These are phyloP conservation scores for Diophrys sp. DNA, from an alignment of 73 alveolate species.

Conservation along the genomic window DNA sequence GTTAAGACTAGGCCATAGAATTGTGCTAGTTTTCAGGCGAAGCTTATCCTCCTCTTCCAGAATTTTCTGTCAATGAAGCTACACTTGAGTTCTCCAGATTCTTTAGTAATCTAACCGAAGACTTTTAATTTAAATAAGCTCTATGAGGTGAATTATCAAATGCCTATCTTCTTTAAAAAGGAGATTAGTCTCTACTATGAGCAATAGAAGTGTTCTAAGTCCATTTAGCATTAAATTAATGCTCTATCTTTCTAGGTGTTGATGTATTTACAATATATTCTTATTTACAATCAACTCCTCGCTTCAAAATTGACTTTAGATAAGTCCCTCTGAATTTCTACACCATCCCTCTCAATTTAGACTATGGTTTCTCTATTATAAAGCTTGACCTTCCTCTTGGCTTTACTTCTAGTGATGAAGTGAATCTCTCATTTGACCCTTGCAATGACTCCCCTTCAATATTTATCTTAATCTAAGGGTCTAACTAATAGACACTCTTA, in stretches of 20 bases:
- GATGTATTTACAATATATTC: too few species aligned
- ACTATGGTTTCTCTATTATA: too few species aligned
- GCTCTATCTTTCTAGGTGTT: neutral
- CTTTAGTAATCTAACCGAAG: neutral
- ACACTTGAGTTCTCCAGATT: neutral
- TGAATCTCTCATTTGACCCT: too few species aligned
- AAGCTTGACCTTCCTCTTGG: too few species aligned
- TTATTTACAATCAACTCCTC: neutral
- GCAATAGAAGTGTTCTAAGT: too few species aligned
- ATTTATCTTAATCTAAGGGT: too few species aligned
- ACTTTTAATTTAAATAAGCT: neutral
- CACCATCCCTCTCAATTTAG: neutral
- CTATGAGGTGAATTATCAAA: neutral
- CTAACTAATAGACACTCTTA: too few species aligned
- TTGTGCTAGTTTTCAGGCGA: neutral
- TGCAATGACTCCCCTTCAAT: too few species aligned
- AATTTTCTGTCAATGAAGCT: neutral
- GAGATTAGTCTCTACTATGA: neutral
- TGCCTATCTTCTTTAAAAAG: neutral
- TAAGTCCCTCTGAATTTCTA: neutral
- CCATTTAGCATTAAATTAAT: too few species aligned
- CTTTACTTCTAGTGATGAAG: too few species aligned
- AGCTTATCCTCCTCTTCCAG: neutral
- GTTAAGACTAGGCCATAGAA: neutral
- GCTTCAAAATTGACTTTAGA: neutral